Evolutionary conservation across 1,284 basidiomycete genomes (phyloP).

Genomic region (Ceraceosorus bombacis): DNA sequence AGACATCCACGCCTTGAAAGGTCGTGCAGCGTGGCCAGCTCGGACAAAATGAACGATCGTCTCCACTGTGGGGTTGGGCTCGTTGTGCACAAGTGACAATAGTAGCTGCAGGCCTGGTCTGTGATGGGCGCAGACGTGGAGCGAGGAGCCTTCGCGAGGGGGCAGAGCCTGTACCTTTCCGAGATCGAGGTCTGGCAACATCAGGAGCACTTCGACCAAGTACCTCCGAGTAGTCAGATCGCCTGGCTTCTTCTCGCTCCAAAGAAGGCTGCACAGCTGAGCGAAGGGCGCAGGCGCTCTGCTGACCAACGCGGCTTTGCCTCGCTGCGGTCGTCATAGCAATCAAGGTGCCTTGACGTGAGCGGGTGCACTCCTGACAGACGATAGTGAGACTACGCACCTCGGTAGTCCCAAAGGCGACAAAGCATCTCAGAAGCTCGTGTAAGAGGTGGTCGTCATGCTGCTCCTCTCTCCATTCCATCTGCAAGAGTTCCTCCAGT

Average conservation of each 20-base stretch:
- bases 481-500: constrained; percentile 81
- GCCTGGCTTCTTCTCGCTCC: constrained; percentile 94
- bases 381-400: constrained; percentile 49
- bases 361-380: neutral
- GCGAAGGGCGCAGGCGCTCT: constrained; percentile 77
- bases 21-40: constrained; percentile 67
- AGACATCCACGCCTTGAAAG: constrained; percentile 82
- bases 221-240: constrained; percentile 81
- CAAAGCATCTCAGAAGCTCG: constrained; percentile 85
- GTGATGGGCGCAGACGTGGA: neutral
- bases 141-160: constrained; percentile 4
- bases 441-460: constrained; percentile 91
- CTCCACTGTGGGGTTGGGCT: constrained; percentile 21
- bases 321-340: constrained; percentile 9
- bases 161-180: neutral
- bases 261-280: constrained; percentile 73
- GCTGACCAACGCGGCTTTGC: constrained; percentile 63
- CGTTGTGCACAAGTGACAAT: constrained; percentile 34
- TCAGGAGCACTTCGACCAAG: constrained; percentile 71
- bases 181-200: constrained; percentile 23
- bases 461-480: constrained; percentile 98
- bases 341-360: neutral
- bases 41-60: constrained; percentile 67
- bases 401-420: constrained; percentile 80
- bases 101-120: constrained; percentile 14